Percentiles rank a stretch among this genome's conserved stretches.
Evolutionary conservation across 1,284 basidiomycete species (phyloP).

Genomic region (Ganoderma boninense): DNA sequence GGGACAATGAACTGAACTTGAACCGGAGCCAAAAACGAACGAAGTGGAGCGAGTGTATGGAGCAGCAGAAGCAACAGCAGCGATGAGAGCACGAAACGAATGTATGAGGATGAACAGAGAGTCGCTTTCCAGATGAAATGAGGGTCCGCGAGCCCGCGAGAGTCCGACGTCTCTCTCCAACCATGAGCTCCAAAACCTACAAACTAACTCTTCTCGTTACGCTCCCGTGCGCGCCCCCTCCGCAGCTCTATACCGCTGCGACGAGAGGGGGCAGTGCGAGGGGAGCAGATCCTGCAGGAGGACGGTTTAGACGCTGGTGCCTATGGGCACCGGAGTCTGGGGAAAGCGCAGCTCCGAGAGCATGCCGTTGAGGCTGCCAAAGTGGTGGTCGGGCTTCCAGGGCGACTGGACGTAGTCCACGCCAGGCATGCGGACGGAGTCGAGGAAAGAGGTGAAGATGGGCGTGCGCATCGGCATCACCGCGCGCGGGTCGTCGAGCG

Average conservation of each 20-base stretch:
- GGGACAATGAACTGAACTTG: conserved; percentile 11
- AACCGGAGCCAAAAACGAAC: conserved; percentile 9
- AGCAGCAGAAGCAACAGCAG: not conserved
- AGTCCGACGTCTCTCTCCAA: conserved; percentile 27
- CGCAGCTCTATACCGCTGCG: not conserved
- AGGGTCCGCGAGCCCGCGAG: conserved; percentile 31
- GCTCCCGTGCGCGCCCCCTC: not conserved
- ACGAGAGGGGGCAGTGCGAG: not conserved
- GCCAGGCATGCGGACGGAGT: conserved; percentile 37
- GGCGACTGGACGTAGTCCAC: conserved; percentile 38
- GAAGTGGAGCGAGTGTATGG: conserved; percentile 27
- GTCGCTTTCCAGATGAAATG: conserved; percentile 28
- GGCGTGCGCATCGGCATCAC: conserved; percentile 35
- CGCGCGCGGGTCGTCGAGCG: conserved; percentile 33
- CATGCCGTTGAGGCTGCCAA: conserved; percentile 33
- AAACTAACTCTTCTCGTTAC: conserved; percentile 13
- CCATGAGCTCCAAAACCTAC: conserved; percentile 21
- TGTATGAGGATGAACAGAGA: conserved; percentile 14
- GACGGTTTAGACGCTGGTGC: conserved; percentile 9
- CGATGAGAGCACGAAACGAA: conserved; percentile 30
- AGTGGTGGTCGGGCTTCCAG: conserved; percentile 35
- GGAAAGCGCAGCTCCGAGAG: conserved; percentile 34
- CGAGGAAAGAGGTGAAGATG: conserved; percentile 39
- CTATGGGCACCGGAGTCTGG: conserved; percentile 28
- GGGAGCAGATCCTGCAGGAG: not conserved